Base-by-base conservation (phyloP, 495 filamentous ascomycete genomes). In the Copromyces sp. region DNA sequence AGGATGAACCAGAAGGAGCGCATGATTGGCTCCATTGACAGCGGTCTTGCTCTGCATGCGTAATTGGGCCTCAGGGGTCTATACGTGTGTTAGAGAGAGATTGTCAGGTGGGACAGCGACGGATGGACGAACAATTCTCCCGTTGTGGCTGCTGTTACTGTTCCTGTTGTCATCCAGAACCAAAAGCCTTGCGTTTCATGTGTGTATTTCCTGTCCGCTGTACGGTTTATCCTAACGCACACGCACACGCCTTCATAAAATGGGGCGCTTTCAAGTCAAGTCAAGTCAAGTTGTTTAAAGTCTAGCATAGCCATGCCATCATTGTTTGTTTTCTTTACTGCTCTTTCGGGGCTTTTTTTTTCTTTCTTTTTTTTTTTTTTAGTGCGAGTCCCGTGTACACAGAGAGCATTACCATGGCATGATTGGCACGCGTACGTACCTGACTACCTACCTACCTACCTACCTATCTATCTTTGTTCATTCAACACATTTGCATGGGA, bases 11-110 rank as follows among this genome's bases (percentile, higher is more conserved):
- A 69, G 71, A 61, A 41, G 35, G 41, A 72, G 61, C 70, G 70
- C 29, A 35, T 44, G 20, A 45, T 45, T 29, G 72, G 72, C 12
- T 73, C 72, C 6, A 73, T 73, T 38, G 72, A 73, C 24, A 73
- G 72, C 45, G 72, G 72, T 24, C 69, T 73, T n/a, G 72, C 72
- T 24, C 29, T 73, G 69, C 44, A 71, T 45, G 70, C 70, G n/a
- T 71, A 71, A 39, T 29, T 17, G 16, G 9, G 38, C n/a, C 32
- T 45, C 17, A 38, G 39, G 20, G 14, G n/a, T 44, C 9, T 69
- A 14, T 12, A 20, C 45, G 35, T 8, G 2, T 20, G 37, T 20
- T 39, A 29, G 24, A 41, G 11, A 69, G 35, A 29, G n/a, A 20
- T 5, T 32, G n/a, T 17, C 7, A 29, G 37, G 16, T 39, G 35